phyloP scores from a whole-genome alignment of 352 stramenopile species.

The Pythium myriotylum region DNA sequence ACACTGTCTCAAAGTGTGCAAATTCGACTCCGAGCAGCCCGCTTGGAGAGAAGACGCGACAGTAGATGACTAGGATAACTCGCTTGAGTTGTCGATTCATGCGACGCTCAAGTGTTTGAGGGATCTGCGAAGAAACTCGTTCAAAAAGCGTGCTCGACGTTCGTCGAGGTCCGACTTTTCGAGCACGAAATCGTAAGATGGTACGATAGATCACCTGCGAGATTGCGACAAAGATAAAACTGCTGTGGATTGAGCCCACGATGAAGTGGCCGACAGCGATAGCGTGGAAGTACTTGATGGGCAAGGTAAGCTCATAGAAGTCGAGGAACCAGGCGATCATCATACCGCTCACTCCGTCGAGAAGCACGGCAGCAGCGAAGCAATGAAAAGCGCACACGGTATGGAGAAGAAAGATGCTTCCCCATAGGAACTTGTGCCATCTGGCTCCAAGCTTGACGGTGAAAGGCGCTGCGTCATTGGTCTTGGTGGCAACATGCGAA shows the following conservation, averaged over 20 bases:
- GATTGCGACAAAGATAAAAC: too few species aligned
- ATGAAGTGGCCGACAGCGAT: not conserved
- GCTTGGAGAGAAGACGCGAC: not conserved
- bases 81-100: too few species aligned
- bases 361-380: too few species aligned
- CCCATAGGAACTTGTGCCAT: too few species aligned
- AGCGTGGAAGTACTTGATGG: not conserved
- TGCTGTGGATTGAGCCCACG: not conserved
- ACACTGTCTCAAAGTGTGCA: constrained; percentile 17
- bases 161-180: not conserved
- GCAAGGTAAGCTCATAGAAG: not conserved
- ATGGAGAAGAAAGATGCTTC: too few species aligned
- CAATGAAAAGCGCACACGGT: too few species aligned
- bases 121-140: not conserved
- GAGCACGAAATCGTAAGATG: too few species aligned
- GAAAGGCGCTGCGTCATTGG: too few species aligned
- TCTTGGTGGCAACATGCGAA: too few species aligned
- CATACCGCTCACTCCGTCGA: not conserved
- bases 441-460: too few species aligned
- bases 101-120: not conserved
- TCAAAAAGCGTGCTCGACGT: not conserved
- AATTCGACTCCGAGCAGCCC: constrained; percentile 4
- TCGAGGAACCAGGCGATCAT: not conserved
- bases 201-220: too few species aligned
- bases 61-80: not conserved